Conservation (phyloP, 305 asterid genomes). For the Fraxinus sp. region DNA sequence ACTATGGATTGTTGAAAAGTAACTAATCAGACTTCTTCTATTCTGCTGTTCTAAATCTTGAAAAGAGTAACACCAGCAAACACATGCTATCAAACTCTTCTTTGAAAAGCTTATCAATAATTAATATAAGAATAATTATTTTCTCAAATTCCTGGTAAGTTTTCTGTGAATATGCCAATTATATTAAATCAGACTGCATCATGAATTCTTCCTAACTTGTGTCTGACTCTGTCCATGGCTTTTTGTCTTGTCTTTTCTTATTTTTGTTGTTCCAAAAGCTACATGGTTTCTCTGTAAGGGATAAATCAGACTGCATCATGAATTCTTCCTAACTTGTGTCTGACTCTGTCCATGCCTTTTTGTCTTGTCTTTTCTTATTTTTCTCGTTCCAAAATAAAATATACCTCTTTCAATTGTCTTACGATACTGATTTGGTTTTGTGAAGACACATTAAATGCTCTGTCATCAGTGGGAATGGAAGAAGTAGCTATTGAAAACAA, state of each 20-base stretch:
- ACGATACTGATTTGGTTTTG: constrained; percentile 19
- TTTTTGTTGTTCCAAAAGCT: constrained; percentile 11
- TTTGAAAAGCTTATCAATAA: not conserved
- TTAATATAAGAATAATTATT: not conserved
- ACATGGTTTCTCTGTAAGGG: constrained; percentile 7
- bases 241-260: constrained; percentile 8
- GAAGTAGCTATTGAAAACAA: constrained; percentile 59
- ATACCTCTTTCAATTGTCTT: constrained; percentile 8
- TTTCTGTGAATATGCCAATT: constrained; percentile 16
- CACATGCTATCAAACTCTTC: constrained; percentile 13
- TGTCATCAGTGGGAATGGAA: constrained; percentile 40
- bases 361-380: constrained; percentile 13
- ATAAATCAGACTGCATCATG: constrained; percentile 10
- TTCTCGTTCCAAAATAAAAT: constrained; percentile 7
- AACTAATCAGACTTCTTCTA: constrained; percentile 1
- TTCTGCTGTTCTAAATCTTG: constrained; percentile 17
- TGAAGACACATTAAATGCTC: constrained; percentile 65
- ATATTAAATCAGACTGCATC: constrained; percentile 11
- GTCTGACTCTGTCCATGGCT: constrained; percentile 1
- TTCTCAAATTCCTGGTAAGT: not conserved
- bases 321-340: constrained; percentile 9
- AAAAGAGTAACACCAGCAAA: constrained; percentile 7
- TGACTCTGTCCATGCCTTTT: not conserved
- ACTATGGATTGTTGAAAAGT: not conserved
- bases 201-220: constrained; percentile 5